Percentiles rank a stretch among this genome's conserved stretches.
Conservation (phyloP, 331 rosid genomes). For the Quercus lobata region DNA sequence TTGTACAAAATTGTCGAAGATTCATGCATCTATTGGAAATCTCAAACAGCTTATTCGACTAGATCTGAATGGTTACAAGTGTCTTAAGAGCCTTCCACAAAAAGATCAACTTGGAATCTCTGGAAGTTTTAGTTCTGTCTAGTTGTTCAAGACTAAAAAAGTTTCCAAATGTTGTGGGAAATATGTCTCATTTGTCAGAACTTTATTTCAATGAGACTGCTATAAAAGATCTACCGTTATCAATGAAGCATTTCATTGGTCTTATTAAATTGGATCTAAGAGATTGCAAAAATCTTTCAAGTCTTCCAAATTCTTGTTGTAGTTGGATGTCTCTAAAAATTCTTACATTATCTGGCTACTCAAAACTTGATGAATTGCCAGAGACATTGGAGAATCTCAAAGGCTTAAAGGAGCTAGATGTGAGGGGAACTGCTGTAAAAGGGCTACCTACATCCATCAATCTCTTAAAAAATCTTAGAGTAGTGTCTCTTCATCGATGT, state of each 20-base stretch:
- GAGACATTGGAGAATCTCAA: not conserved
- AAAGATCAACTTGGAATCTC: not conserved
- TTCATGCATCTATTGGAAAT: not conserved
- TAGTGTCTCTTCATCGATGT: no score
- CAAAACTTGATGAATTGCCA: not conserved
- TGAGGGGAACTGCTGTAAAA: slow-evolving; percentile 9
- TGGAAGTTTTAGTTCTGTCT: not conserved
- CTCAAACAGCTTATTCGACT: not conserved
- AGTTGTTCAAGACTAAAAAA: not conserved
- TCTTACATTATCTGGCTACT: not conserved
- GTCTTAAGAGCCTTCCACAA: not conserved
- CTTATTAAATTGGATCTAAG: not conserved
- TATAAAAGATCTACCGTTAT: not conserved
- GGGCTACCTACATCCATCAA: not conserved
- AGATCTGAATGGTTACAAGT: not conserved
- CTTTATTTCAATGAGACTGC: not conserved
- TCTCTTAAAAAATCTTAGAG: not conserved
- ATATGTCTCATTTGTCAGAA: not conserved
- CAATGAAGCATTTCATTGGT: not conserved
- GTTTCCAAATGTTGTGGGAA: not conserved
- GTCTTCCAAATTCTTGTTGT: not conserved
- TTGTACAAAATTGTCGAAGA: not conserved
- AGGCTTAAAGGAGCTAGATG: slow-evolving; percentile 13
- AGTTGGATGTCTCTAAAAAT: not conserved
- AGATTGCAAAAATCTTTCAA: not conserved